Conservation (phyloP, 2,329 filamentous ascomycete genomes). For the Xenoacremonium recifei region DNA sequence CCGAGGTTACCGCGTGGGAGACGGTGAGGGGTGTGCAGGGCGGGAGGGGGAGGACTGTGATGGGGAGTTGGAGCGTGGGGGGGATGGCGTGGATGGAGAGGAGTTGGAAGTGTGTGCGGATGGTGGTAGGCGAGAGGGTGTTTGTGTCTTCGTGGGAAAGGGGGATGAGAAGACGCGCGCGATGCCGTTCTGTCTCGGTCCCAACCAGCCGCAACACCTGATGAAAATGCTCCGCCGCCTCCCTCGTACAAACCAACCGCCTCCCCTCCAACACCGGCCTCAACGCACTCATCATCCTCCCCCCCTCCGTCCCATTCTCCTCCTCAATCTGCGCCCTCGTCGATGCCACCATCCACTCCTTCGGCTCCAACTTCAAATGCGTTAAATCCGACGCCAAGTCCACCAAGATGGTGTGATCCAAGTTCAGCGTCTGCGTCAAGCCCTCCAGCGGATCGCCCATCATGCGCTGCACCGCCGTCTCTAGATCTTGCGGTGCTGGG, state of each 20-base stretch:
- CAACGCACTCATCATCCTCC: constrained; percentile 33
- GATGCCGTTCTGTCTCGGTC: constrained; percentile 34
- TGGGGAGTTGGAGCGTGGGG: constrained; percentile 31
- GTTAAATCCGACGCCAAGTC: constrained; percentile 41
- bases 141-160: constrained; percentile 17
- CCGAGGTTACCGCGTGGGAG: constrained; percentile 18
- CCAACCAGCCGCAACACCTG: constrained; percentile 35
- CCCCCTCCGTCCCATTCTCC: constrained; percentile 26
- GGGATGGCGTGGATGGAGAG: constrained; percentile 34
- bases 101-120: constrained; percentile 28
- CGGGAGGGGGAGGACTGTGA: constrained; percentile 29
- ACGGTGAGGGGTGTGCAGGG: constrained; percentile 28
- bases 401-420: constrained; percentile 42
- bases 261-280: constrained; percentile 34
- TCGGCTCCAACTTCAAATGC: constrained; percentile 30
- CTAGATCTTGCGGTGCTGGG: constrained; percentile 22
- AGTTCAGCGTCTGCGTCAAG: constrained; percentile 36
- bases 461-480: constrained; percentile 29
- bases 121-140: constrained; percentile 7
- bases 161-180: constrained; percentile 34
- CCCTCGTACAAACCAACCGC: constrained; percentile 35
- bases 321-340: constrained; percentile 35
- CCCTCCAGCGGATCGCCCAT: constrained; percentile 29
- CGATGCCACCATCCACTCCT: constrained; percentile 32
- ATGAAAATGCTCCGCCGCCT: constrained; percentile 39